Evolutionary conservation across 2,329 filamentous ascomycete genomes (phyloP).

Genomic region (Sclerotinia sclerotiorum): DNA sequence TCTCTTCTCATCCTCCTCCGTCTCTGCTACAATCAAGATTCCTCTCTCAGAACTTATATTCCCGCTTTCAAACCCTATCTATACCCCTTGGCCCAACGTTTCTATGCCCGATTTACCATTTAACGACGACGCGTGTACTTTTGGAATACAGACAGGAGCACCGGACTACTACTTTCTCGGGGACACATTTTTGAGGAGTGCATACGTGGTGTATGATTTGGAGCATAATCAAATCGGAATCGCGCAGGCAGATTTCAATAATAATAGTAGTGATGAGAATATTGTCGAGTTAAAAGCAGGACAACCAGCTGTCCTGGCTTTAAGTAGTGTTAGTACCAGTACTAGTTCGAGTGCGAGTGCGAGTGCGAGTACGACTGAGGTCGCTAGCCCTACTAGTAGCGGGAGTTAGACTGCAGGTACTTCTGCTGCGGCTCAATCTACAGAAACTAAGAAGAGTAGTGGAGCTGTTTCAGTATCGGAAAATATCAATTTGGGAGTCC

Average conservation of each 20-base stretch:
- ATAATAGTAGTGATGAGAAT: conserved; percentile 21
- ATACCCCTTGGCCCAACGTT: conserved; percentile 9
- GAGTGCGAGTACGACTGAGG: conserved; percentile 11
- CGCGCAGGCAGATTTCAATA: conserved; percentile 49
- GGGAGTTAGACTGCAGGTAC: neutral
- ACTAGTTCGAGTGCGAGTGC: conserved; percentile 20
- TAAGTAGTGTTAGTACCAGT: conserved; percentile 9
- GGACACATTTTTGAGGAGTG: conserved; percentile 53
- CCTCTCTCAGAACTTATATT: conserved; percentile 48
- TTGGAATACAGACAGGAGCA: conserved; percentile 48
- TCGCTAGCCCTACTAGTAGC: neutral
- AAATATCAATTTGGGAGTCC: neutral
- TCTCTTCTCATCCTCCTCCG: conserved; percentile 47
- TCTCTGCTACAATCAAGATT: conserved; percentile 46
- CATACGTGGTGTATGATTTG: conserved; percentile 56
- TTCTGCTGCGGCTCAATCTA: neutral
- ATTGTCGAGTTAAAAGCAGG: conserved; percentile 31
- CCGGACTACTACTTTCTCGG: conserved; percentile 43
- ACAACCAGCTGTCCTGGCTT: conserved; percentile 29
- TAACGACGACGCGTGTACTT: conserved; percentile 48
- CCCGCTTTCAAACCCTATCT: conserved; percentile 24
- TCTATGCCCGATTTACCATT: conserved; percentile 28
- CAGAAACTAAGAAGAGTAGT: neutral
- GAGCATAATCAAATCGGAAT: conserved; percentile 50
- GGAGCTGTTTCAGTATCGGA: neutral